Evolutionary conservation across 2,329 filamentous ascomycete species (phyloP), one percentile per base, ranked within the genome.

Genomic region (Botryotinia calthae): DNA sequence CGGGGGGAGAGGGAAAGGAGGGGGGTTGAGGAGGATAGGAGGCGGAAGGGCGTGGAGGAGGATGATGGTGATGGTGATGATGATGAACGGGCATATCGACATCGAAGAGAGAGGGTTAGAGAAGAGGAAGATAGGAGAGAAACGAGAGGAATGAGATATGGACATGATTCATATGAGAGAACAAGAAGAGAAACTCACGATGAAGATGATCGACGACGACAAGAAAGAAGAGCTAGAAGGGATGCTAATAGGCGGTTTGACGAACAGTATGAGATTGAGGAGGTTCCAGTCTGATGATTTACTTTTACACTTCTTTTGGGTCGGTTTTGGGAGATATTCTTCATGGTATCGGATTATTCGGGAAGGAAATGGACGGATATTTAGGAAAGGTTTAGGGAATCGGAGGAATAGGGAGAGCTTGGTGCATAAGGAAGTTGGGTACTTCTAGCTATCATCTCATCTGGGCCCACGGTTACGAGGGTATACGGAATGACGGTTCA

Each of bases 1-100:
- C 46, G 59, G 20, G 48, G 84, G 4, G 86, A 86, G 31, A 28
- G 34, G n/a, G 18, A 31, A 84, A 83, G 88, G 40, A 81, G 94
- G 90, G 90, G 79, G 85, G 71, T 87, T 84, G 79, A 79, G 91
- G 66, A 85, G 86, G 89, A 77, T 84, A 93, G 82, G 85, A 25
- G 44, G 25, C 16, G 25, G 40, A n/a, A 42, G 20, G 42, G 25
- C n/a, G 16, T 37, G 1, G 9, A 46, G 2, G 9, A 46, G 25
- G 56, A 70, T 18, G 28, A 34, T 58, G 66, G 8, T 37, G 8
- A 37, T 58, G 66, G 7, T 37, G 34, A 37, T 31, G 56, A 70
- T 25, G 28, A n/a, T 58, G 66, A 63, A 48, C 14, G 28, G 16
- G 48, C 31, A 25, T 70, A 70, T 70, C 40, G 42, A 16, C 42